Conservation (phyloP, 257 asterid genomes). For the Verbascum thapsus region DNA sequence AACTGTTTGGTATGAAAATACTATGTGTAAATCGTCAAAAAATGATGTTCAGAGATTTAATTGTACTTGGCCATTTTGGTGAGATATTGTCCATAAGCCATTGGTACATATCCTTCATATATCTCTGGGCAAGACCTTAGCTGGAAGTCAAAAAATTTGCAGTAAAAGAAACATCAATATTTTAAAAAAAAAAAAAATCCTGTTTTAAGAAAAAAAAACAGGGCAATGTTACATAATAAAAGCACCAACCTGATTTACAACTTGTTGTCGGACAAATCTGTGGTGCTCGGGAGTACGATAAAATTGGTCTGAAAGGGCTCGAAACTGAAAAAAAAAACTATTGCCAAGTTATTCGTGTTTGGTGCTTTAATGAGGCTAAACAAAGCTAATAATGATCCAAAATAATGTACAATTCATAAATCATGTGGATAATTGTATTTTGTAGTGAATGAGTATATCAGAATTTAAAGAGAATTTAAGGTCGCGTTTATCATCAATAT, state of each 20-base stretch:
- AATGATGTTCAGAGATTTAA: too few relatives aligned
- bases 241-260: constrained; percentile 81
- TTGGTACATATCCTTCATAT: constrained; percentile 91
- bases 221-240: constrained; percentile 1
- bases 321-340: constrained; percentile 60
- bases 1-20: too few relatives aligned
- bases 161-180: constrained; percentile 29
- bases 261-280: constrained; percentile 85
- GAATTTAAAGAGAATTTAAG: too few relatives aligned
- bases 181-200: too few relatives aligned
- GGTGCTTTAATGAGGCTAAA: constrained; percentile 1
- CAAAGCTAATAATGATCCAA: constrained; percentile 12
- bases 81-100: constrained; percentile 80
- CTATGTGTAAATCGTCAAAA: too few relatives aligned
- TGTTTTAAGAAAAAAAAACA: too few relatives aligned
- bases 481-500: too few relatives aligned
- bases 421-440: too few relatives aligned
- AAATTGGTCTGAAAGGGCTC: constrained; percentile 93
- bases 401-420: too few relatives aligned
- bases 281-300: constrained; percentile 94
- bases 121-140: constrained; percentile 75
- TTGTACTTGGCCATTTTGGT: constrained; percentile 85
- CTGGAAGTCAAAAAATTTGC: constrained; percentile 54
- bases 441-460: too few relatives aligned
- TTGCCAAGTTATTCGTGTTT: constrained; percentile 19